Percentiles rank a stretch among this genome's conserved stretches.
phyloP scores from a whole-genome alignment of 345 rosid genomes.

The Eutrema yunnanense region DNA sequence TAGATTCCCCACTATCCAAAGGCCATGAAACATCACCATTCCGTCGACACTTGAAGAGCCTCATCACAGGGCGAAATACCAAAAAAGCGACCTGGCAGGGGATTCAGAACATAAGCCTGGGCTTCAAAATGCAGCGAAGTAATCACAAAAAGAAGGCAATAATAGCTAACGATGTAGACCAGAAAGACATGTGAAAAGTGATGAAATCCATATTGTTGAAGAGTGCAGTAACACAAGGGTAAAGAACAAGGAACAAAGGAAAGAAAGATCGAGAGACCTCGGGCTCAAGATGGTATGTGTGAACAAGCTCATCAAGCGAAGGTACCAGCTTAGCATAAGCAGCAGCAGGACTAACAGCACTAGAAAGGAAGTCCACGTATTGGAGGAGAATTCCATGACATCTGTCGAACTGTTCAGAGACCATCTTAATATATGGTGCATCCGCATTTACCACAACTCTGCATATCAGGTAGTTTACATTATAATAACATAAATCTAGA shows the following conservation, averaged over 20 bases:
- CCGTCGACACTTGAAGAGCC: slow-evolving; percentile 77
- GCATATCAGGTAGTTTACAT: slow-evolving; percentile 32
- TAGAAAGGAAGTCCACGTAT: slow-evolving; percentile 86
- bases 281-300: slow-evolving; percentile 88
- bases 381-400: slow-evolving; percentile 99
- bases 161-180: neutral
- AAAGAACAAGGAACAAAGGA: slow-evolving; percentile 10
- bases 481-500: slow-evolving; percentile 4
- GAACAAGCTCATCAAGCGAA: slow-evolving; percentile 80
- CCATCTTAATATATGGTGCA: slow-evolving; percentile 98
- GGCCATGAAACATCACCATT: slow-evolving; percentile 85
- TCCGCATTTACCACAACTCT: slow-evolving; percentile 90
- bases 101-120: slow-evolving; percentile 14
- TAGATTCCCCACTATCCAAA: slow-evolving; percentile 48
- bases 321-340: slow-evolving; percentile 84
- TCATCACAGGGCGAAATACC: slow-evolving; percentile 95
- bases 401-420: slow-evolving; percentile 96
- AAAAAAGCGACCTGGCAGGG: slow-evolving; percentile 80
- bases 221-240: neutral
- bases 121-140: neutral
- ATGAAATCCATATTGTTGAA: slow-evolving; percentile 1
- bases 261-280: slow-evolving; percentile 53
- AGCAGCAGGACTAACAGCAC: slow-evolving; percentile 70
- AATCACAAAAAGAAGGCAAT: neutral
- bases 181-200: slow-evolving; percentile 2